Base-by-base conservation (phyloP, 1,284 basidiomycete species). In the Boletus semigastroideus region DNA sequence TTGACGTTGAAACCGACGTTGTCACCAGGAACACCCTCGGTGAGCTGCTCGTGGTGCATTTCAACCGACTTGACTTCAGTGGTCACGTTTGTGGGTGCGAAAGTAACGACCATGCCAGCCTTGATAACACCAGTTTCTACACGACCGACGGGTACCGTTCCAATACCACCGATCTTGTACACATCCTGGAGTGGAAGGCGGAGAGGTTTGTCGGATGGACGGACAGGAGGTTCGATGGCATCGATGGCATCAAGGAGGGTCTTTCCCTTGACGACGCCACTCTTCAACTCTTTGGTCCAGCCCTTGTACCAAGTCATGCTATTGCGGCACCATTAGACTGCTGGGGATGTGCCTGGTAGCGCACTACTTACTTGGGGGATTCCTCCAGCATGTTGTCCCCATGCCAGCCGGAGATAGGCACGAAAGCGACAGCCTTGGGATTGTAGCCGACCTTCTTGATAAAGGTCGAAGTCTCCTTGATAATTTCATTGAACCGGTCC, bases 381-480 rank as follows among this genome's bases (percentile, higher is more conserved):
- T 94, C 91, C 84, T 99, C 96, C 79, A 99, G 84, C 96, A 99
- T 99, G 92, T 99, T 99, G 88, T 99, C 96, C 75, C 96, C 97
- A 85, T 98, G 94, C 96, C 96, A 99, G 67, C 96, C 97, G 58
- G 96, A 99, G 79, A 99, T 98, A 72, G 97, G 96, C 64, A 99
- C 97, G 82, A 99, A 99, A 63, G 96, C 85, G 64, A 99, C 95
- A 53, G 86, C 73, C 87, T 98, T 98, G 75, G 97, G 96, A 90
- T 99, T 98, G 89, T 96, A 99, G 60, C 96, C 96, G 74, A 99
- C 96, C 89, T 99, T 99, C 89, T 99, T 99, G 80, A 99, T 98
- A 87, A 99, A 99, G 77, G 82, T 89, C 69, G 93, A 94, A 53
- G 94, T 94, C 82, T 99, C 97, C 85, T 98, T 98, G 81, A 99